Evolutionary conservation across 306 rosid species (phyloP), one percentile per base, ranked within the genome.

Genomic region (Lablab purpureus): DNA sequence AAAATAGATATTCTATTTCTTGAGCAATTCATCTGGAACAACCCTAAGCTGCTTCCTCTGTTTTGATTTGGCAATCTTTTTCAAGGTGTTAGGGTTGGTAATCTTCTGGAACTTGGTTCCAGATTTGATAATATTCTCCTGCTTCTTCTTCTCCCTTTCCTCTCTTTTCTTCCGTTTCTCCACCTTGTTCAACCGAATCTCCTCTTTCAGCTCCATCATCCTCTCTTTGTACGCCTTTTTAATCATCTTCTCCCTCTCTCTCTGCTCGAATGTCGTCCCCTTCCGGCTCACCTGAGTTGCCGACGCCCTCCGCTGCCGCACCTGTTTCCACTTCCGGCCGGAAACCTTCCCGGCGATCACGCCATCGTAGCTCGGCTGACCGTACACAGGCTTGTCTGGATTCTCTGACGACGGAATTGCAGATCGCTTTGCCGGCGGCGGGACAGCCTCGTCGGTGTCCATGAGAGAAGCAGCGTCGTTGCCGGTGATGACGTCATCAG

Each of bases 301-400:
- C 52, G 98, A 91, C 23, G 95, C 73, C 47, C 99, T 71, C 17
- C 85, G 80, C 90, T 80, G 67, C 80, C 87, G 64, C 22, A 85
- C 85, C 81, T 89, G 98, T 88, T 95, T 95, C 99, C 98, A 95
- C 62, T 87, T 95, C 72, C 97, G 77, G 0, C 99, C 98, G 0
- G 98, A 95, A 0, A 91, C 97, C 65, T 1, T 91, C 0, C 96
- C 98, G 0, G 94, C 95, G 21, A 95, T 91, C 4, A 92, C 99
- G 43, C 98, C 99, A 77, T 91, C 97, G 80, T 92, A 95, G 28
- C 82, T 91, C 17, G 98, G 93, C 23, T 55, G 72, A 0, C 95
- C 99, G 36, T 88, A 91, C 17, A 22, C 68, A 0, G 98, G 99
- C 56, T 81, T 90, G 84, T 95, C 78, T 0, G 99, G 99, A 8